Evolutionary conservation across 2,329 filamentous ascomycete genomes (phyloP), one percentile per base, ranked within the genome.

Genomic region (Claviceps africana): DNA sequence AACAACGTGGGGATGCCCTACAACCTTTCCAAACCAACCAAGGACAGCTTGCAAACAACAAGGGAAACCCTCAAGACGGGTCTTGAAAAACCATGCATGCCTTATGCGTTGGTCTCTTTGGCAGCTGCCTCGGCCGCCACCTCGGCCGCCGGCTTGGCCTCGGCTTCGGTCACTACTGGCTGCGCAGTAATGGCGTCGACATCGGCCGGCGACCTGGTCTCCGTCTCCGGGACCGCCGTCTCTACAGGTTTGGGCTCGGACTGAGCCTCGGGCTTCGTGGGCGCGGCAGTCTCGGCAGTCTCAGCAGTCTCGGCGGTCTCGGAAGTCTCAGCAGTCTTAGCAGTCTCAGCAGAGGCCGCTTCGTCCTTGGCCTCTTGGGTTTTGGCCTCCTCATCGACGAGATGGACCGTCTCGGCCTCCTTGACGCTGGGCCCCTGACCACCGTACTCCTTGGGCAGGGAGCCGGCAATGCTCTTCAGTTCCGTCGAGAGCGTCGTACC

Each of bases 401-500:
- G 56, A 31, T 59, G 48, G 28, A 71, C 61, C 2, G 63, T 61
- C 37, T 63, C 53, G 11, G 65, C 68, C 30, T 69, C 64, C 59
- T 67, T 70, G 51, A 72, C 67, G 42, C 62, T 67, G 15, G 64
- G 61, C 48, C 79, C 84, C 59, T 82, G 82, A 28, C 90, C 91
- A 53, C 90, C 91, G 63, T 96, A 96, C 55, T 77, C 80, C 57
- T 77, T 75, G 2, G 89, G 88, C 48, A 96, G 70, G 46, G 78
- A 75, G 47, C 77, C 71, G 13, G 79, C 82, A 53, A 93, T 72
- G 2, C 61, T 62, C 47, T 72, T 67, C n/a, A 81, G 72, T 66
- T 81, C 78, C 13, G 72, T 72, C 19, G 80, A 81, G 48, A 96
- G 73, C 53, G 79, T 80, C 44, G 71, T 78, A 22, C 90, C 89